A percentile compares a stretch with the other conserved stretches of the same genome.
phyloP scores from a whole-genome alignment of 371 early-diverging fungal species.

The Synchytrium microbalum region DNA sequence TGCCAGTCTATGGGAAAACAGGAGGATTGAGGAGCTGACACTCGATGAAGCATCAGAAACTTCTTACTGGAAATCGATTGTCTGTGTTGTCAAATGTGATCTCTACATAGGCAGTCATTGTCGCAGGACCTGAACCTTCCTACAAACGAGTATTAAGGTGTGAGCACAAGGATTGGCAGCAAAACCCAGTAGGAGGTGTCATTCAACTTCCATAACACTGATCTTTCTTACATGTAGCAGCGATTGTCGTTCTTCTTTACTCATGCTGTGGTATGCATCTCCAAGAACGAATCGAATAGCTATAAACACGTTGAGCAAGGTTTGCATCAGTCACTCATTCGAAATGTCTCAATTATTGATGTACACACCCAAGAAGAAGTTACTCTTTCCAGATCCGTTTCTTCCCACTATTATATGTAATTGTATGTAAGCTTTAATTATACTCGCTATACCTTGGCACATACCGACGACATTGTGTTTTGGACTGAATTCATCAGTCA shows the following conservation, averaged over 20 bases:
- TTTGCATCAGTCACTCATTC: not conserved
- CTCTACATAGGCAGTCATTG: constrained; percentile 96
- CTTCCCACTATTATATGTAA: constrained; percentile 71
- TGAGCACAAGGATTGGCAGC: not conserved
- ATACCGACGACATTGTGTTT: constrained; percentile 92
- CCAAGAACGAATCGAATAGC: constrained; percentile 95
- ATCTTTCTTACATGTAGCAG: constrained; percentile 71
- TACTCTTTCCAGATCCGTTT: constrained; percentile 99
- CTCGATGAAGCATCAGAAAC: not conserved
- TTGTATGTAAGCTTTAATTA: not conserved
- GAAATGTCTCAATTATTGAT: constrained; percentile 3
- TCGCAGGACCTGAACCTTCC: constrained; percentile 89
- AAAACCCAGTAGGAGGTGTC: not conserved
- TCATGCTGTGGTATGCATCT: constrained; percentile 89
- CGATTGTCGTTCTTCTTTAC: constrained; percentile 86
- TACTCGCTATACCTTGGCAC: constrained; percentile 4
- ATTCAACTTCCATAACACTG: constrained; percentile 4
- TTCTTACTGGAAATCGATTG: constrained; percentile 81
- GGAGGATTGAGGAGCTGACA: not conserved
- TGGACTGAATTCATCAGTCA: constrained; percentile 85
- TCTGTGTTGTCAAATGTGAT: constrained; percentile 95
- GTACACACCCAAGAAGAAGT: constrained; percentile 78
- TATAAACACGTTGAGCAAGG: constrained; percentile 16
- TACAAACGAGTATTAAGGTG: constrained; percentile 20
- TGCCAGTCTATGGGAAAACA: constrained; percentile 67